Evolutionary conservation across 2,329 filamentous ascomycete species (phyloP), one percentile per base, ranked within the genome.

Genomic region (Teratosphaeria pseudoeucalypti): DNA sequence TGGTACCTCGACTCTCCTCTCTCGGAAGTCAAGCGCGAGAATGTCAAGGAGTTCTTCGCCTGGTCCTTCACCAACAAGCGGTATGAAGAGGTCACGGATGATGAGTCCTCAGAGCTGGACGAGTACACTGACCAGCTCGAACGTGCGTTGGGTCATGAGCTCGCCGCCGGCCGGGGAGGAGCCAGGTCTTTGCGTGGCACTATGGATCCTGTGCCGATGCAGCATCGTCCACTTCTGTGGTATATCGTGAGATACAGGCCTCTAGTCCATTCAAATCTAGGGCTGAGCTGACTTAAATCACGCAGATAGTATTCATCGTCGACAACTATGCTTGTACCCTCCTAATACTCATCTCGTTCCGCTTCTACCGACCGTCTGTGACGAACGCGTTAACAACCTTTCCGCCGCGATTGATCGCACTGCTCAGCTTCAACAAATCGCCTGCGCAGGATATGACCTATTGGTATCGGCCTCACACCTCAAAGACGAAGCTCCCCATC

Each of bases 391-490:
- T 55, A 12, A 34, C 68, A 79, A 75, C 83, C 7, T 82, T 87
- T 60, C 85, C 85, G 4, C 78, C 78, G 2, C 79, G 84, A 7
- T 74, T 80, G 6, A 78, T 82, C 60, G 75, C 73, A 52, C 61
- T 82, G 6, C 65, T 81, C 56, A 72, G 78, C 2, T 67, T 70
- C 4, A 73, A 73, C 16, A 71, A 71, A 27, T 85, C 83, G 1
- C 74, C 77, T 3, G 77, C 78, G 7, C 65, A 72, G 3, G 70
- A 74, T 11, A 63, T 86, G 5, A 78, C 79, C 64, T 88, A 88
- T 75, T 88, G 84, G 83, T 77, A 85, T 65, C 80, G 80, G 2
- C 82, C 82, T 3, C 85, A 87, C 66, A 81, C 76, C 2, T 83
- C 81, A 1, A 77, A 76, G 54, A 79, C 75, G 0, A 76, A 75